phyloP scores from a whole-genome alignment of 106 monocot genomes.

The Dendrobium huoshanense region DNA sequence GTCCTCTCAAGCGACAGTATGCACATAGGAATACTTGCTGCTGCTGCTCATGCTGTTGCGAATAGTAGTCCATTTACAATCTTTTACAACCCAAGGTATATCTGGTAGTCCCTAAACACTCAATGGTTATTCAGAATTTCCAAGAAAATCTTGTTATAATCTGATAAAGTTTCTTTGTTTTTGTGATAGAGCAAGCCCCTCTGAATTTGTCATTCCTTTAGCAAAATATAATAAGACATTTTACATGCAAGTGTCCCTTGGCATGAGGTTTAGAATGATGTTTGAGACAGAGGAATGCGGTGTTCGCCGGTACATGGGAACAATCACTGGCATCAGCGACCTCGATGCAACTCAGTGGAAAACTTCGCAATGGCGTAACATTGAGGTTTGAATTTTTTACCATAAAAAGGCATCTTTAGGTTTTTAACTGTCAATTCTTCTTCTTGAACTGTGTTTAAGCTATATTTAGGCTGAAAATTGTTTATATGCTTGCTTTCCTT shows the following conservation, averaged over 20 bases:
- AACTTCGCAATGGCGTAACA: slow-evolving; percentile 84
- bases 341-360: slow-evolving; percentile 78
- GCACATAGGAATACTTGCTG: slow-evolving; percentile 56
- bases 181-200: slow-evolving; percentile 37
- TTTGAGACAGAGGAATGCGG: slow-evolving; percentile 93
- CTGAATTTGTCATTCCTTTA: slow-evolving; percentile 62
- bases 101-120: neutral
- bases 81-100: slow-evolving; percentile 49
- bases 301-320: slow-evolving; percentile 82
- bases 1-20: slow-evolving; percentile 59
- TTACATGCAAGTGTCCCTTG: slow-evolving; percentile 54
- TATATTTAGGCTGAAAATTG: neutral
- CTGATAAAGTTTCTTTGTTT: neutral
- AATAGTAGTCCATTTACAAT: slow-evolving; percentile 39
- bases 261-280: slow-evolving; percentile 75
- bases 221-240: slow-evolving; percentile 54
- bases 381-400: slow-evolving; percentile 41
- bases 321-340: slow-evolving; percentile 77
- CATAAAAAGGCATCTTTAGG: neutral
- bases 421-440: neutral
- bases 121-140: neutral
- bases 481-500: neutral
- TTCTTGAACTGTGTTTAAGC: neutral
- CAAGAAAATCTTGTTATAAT: neutral
- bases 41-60: slow-evolving; percentile 51